Percentiles rank a stretch among this genome's conserved stretches.
Evolutionary conservation across 2,329 filamentous ascomycete genomes (phyloP).

Genomic region (Exophiala sideris): DNA sequence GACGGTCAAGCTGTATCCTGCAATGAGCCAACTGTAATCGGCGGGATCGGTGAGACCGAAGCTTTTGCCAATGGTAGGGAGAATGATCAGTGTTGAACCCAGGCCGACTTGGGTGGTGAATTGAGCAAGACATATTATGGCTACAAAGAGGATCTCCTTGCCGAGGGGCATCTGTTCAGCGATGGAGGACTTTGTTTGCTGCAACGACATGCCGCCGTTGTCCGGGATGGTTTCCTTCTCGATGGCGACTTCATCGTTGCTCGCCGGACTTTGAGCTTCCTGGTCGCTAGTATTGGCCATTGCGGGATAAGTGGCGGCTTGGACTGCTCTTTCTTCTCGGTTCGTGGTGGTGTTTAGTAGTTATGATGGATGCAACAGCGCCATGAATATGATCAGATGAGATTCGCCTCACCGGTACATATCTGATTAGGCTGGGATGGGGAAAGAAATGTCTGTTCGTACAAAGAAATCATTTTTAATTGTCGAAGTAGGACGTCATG

Average conservation of each 20-base stretch:
- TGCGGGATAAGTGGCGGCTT: too few species aligned
- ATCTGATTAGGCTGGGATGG: too few species aligned
- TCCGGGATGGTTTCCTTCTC: neutral
- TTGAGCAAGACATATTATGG: conserved; percentile 36
- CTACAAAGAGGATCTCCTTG: conserved; percentile 34
- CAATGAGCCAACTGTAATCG: conserved; percentile 50
- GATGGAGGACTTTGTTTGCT: neutral
- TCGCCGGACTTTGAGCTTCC: neutral
- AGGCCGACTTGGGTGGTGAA: conserved; percentile 49
- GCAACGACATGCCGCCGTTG: neutral
- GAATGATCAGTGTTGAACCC: conserved; percentile 47
- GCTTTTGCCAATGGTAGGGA: conserved; percentile 46
- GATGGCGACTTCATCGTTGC: neutral
- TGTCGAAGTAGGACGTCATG: too few species aligned
- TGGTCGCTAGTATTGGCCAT: neutral
- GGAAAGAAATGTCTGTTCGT: too few species aligned
- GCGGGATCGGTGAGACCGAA: conserved; percentile 45
- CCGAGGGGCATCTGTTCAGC: conserved; percentile 1
- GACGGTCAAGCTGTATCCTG: conserved; percentile 52
- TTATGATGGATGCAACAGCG: too few species aligned
- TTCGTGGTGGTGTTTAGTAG: too few species aligned
- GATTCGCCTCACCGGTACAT: too few species aligned
- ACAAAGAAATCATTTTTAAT: too few species aligned
- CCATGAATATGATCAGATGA: too few species aligned
- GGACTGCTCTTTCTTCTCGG: too few species aligned